These are phyloP conservation scores for Rosa rugosa DNA, from an alignment of 306 rosid genomes.

Conservation along the genomic window DNA sequence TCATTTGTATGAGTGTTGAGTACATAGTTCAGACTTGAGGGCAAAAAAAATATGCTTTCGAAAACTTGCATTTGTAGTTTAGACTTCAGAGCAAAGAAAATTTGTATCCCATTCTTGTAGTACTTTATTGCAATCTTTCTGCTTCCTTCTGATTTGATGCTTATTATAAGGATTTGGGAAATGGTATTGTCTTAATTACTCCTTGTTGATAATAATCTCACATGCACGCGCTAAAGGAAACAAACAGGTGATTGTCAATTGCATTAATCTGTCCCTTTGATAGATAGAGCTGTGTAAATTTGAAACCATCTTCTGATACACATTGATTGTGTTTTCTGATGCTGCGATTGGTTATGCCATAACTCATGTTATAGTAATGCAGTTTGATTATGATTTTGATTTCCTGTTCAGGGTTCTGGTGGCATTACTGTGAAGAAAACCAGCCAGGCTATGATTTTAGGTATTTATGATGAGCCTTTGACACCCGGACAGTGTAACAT, in stretches of 20 bases:
- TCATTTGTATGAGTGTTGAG: neutral
- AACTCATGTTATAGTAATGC: neutral
- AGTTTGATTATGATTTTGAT: conserved; percentile 2
- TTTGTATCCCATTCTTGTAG: neutral
- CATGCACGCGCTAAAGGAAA: neutral
- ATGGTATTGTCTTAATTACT: neutral
- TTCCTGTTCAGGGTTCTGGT: conserved; percentile 41
- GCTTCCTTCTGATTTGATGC: neutral
- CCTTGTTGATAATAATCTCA: neutral
- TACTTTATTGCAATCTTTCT: neutral
- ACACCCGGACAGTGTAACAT: conserved; percentile 55
- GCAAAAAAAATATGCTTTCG: too few relatives aligned
- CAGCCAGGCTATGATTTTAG: conserved; percentile 38
- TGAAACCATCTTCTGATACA: neutral
- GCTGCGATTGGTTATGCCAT: neutral
- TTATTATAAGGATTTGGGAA: neutral
- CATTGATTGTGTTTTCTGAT: neutral
- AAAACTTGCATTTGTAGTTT: neutral
- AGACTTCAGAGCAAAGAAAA: neutral
- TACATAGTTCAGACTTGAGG: neutral
- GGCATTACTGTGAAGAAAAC: conserved; percentile 63
- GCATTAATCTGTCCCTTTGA: neutral
- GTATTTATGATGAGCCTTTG: conserved; percentile 48
- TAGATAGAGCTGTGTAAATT: neutral
- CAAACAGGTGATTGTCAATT: neutral